Evolutionary conservation across 371 early-diverging fungal species (phyloP).

Genomic region (Apophysomyces sp.): DNA sequence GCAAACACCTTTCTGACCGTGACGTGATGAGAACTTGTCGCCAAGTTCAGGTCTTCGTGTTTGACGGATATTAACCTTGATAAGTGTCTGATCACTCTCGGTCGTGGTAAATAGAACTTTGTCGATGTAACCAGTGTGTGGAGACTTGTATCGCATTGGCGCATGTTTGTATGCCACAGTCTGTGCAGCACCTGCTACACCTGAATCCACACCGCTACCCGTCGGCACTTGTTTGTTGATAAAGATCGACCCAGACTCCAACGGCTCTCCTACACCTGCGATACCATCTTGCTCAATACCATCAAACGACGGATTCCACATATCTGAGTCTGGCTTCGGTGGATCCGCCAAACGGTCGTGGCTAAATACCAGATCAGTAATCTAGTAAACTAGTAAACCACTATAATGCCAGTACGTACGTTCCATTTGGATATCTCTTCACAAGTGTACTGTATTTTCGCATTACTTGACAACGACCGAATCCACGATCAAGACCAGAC

Average conservation of each 20-base stretch:
- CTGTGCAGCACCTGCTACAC: conserved; percentile 51
- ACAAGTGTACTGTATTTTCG: conserved; percentile 85
- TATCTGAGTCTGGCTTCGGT: conserved; percentile 48
- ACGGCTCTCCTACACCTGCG: conserved; percentile 83
- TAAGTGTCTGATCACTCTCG: conserved; percentile 89
- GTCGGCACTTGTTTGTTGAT: conserved; percentile 90
- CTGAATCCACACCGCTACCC: conserved; percentile 63
- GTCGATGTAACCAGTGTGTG: conserved; percentile 82
- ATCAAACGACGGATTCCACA: conserved; percentile 55
- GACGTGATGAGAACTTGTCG: conserved; percentile 99
- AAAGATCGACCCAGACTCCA: conserved; percentile 73
- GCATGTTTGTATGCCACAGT: conserved; percentile 70
- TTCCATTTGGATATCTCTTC: conserved; percentile 84
- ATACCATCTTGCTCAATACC: conserved; percentile 88
- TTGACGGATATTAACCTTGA: conserved; percentile 96
- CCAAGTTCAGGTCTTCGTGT: conserved; percentile 98
- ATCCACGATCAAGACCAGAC: conserved; percentile 98
- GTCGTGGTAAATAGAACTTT: conserved; percentile 93
- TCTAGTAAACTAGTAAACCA: neutral
- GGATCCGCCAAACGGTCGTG: conserved; percentile 90
- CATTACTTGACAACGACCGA: conserved; percentile 96
- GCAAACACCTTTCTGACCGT: conserved; percentile 99
- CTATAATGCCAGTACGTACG: conserved; percentile 23
- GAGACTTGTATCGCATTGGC: conserved; percentile 87
- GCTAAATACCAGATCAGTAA: conserved; percentile 18